Evolutionary conservation across 768 basidiomycete genomes (phyloP), one percentile per base, ranked within the genome.

Genomic region (Leccinum variicolor): DNA sequence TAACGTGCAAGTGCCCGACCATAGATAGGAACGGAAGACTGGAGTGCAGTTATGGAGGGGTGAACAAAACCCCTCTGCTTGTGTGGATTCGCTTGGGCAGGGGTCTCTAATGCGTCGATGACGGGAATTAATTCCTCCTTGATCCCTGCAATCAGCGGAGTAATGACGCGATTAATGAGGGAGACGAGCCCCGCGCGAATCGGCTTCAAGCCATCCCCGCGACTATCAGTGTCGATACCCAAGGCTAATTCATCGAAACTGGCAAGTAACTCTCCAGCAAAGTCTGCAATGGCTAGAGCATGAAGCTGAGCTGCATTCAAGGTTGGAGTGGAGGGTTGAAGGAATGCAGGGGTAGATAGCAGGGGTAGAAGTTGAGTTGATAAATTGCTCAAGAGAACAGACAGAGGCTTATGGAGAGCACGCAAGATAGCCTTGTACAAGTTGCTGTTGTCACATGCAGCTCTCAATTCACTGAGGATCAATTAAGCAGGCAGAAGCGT

Each of bases 251-350:
- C 79, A 68, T 91, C 87, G 53, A 92, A 89, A 15, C 76, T 79
- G 63, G 84, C 83, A 25, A 92, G 76, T 50, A 92, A 74, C 67
- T 93, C 91, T 46, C 85, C 86, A 21, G 87, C 84, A 61, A 93
- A 87, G 15, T 80, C 78, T 3, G 85, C 82, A 45, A 88, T 75
- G 2, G 84, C 84, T 49, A 91, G 70, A 0, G 87, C 89, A 70
- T 92, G 87, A 14, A 82, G 69, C 68, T 93, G 90, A 6, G 84
- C 82, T 13, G 87, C 73, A 60, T 87, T 90, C 14, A 79, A 80
- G 57, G 76, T 78, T 9, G 84, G 77, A 8, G 79, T 77, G 19
- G 80, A 73, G 6, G 82, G 76, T 2, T 74, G 74, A 19, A 80
- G 76, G 69, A 92, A 89, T 7, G 81, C 73, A 11, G 84, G 76